Base-by-base conservation (phyloP, 495 filamentous ascomycete species). In the Aspergillus egyptiacus region DNA sequence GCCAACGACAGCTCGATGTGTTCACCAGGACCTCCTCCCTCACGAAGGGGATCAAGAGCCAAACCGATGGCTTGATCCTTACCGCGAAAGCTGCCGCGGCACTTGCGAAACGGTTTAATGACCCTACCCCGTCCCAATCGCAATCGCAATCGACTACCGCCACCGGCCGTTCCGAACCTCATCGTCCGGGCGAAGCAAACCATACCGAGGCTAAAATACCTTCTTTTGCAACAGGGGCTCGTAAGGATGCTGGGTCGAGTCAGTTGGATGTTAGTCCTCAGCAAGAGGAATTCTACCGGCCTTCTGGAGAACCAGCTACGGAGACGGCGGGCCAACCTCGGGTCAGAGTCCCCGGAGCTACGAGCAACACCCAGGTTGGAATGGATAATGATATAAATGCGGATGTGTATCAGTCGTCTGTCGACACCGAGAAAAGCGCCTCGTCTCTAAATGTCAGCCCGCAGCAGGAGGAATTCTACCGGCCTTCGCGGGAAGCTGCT, bases 1-100 rank as follows among this genome's bases (percentile, higher is more conserved):
- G 90, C 14, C 73, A 78, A 32, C 75, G 80, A 46, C 89, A 97
- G 63, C 66, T 93, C 20, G 85, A 95, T 65, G 66, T 84, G 48
- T 96, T 86, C 63, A 81, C 74, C 43, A 77, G 76, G 50, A 88
- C 86, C 7, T 93, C 90, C 2, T 87, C 82, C 27, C 71, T 96
- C 30, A 79, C 81, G 14, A 81, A 82, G 55, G 77, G 80, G 7
- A 66, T 85, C 50, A 83, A 82, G 58, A 72, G 62, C 46, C 82
- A 84, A 64, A 76, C 76, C 2, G 76, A 86, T 46, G 71, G 81
- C 41, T 61, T 86, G 41, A 80, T 82, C 3, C 59, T 84, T 17
- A 84, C 83, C 24, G 76, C 76, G 23, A 71, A 78, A 58, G 84
- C 84, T 38, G 83, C 82, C 14, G 76, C 75, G 23, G 76, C 75